These are phyloP conservation scores for Acacia concinna DNA, from an alignment of 331 rosid species.

Conservation along the genomic window DNA sequence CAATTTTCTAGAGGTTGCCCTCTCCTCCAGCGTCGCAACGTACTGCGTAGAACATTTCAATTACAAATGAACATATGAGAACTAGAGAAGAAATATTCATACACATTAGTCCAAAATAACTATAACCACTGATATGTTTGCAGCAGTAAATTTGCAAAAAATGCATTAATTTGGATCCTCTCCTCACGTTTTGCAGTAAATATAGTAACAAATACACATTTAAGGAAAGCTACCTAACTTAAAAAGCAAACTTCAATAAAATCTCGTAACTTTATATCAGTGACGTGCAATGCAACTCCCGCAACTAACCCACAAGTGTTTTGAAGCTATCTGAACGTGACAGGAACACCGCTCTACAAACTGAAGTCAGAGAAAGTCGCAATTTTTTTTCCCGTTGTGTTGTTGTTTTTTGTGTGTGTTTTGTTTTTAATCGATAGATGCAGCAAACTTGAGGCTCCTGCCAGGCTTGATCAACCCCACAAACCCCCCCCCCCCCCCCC, in stretches of 20 bases:
- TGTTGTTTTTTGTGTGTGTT: no score
- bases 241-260: conserved; percentile 6
- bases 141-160: neutral
- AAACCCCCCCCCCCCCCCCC: no score
- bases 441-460: neutral
- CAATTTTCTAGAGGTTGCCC: conserved; percentile 69
- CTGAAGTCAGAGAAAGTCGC: neutral
- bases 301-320: neutral
- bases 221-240: neutral
- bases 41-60: conserved; percentile 48
- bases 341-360: neutral
- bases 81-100: neutral
- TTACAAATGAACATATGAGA: conserved; percentile 20
- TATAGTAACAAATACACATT: neutral
- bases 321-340: neutral
- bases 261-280: neutral
- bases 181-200: neutral
- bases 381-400: no score
- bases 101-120: neutral
- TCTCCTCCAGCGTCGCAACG: conserved; percentile 81
- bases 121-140: neutral
- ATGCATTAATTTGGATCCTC: neutral
- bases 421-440: no score
- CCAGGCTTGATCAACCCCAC: neutral
- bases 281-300: neutral